Evolutionary conservation across 1,139 yeast species (phyloP), one percentile per base, ranked within the genome.

Genomic region (Saccharomycopsis hybrid): DNA sequence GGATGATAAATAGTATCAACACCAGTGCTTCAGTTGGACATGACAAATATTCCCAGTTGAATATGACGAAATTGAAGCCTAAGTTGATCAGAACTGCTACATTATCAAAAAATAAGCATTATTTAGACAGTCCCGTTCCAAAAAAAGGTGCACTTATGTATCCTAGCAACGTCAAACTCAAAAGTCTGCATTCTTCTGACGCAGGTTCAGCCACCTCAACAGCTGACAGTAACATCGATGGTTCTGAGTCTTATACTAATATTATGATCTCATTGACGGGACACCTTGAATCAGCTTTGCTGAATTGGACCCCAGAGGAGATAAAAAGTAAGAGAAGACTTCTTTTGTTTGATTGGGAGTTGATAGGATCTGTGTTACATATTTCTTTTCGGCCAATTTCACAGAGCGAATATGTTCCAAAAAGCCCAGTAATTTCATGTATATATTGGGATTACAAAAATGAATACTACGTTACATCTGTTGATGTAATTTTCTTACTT

Each of bases 381-480:
- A 42, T 50, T 28, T 32, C 35, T 28, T 58, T 58, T 36, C 52
- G 48, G 28, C 59, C 62, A 3, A 54, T 60, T 9, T 29, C 55
- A 0, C 60, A 55, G 13, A 50, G 51, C 18, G 60, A 60, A 3
- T 61, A 61, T 35, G 30, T 52, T 1, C 51, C 57, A 0, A 28
- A 44, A 28, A 44, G 37, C 25, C 58, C 63, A 1, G 63, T 61
- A 5, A 73, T 82, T 41, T 76, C 82, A 25, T 83, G 89, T 60
- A 79, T 82, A 38, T 73, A 70, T 13, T 27, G 25, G 30, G 43
- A 41, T 24, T 9, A n/a, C 4, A 41, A 42, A 18, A 33, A 43
- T 30, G 66, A 70, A 50, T 73, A 72, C 60, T 78, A 73, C 51
- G 80, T 81, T 40, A 82, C 89, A 0, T 76, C 83, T 2, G 89